Percentiles rank a stretch among this genome's conserved stretches.
Evolutionary conservation across 768 basidiomycete genomes (phyloP).

Genomic region (Termitomyces sp.): DNA sequence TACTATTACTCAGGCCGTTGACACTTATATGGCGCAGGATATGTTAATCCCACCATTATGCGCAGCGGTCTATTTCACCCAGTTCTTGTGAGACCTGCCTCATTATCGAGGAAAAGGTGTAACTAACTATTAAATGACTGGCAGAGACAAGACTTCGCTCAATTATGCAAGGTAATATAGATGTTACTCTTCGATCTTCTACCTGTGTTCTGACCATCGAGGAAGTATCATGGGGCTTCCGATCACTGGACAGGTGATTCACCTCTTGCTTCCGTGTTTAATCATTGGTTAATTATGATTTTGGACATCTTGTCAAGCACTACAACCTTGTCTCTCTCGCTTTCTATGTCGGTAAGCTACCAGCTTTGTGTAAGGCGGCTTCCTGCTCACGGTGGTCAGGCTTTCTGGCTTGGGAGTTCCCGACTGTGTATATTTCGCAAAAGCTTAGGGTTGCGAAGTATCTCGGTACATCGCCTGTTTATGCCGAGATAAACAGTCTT

Average conservation of each 20-base stretch:
- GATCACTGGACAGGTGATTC: conserved; percentile 52
- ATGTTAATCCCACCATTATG: conserved; percentile 50
- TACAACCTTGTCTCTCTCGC: conserved; percentile 65
- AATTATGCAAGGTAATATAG: conserved; percentile 60
- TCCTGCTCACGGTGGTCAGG: conserved; percentile 29
- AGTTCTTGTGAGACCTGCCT: conserved; percentile 47
- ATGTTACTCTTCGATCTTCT: not conserved
- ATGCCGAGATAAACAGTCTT: not conserved
- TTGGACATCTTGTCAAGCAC: conserved; percentile 28
- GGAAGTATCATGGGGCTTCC: conserved; percentile 66
- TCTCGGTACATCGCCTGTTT: conserved; percentile 37
- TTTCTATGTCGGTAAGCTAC: conserved; percentile 54
- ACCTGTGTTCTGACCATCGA: not conserved
- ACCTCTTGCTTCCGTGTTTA: not conserved
- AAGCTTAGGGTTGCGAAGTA: conserved; percentile 59
- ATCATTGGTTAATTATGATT: conserved; percentile 1
- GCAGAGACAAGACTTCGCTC: conserved; percentile 64
- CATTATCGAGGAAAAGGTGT: not conserved
- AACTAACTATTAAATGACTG: conserved; percentile 1
- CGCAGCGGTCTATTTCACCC: conserved; percentile 67
- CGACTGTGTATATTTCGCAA: conserved; percentile 64
- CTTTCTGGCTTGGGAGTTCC: conserved; percentile 61
- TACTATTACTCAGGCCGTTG: not conserved
- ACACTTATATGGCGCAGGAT: conserved; percentile 32
- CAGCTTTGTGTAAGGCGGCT: too few species aligned